Evolutionary conservation across 1,284 basidiomycete species (phyloP), one percentile per base, ranked within the genome.

Genomic region (Rhodotorula sp.): DNA sequence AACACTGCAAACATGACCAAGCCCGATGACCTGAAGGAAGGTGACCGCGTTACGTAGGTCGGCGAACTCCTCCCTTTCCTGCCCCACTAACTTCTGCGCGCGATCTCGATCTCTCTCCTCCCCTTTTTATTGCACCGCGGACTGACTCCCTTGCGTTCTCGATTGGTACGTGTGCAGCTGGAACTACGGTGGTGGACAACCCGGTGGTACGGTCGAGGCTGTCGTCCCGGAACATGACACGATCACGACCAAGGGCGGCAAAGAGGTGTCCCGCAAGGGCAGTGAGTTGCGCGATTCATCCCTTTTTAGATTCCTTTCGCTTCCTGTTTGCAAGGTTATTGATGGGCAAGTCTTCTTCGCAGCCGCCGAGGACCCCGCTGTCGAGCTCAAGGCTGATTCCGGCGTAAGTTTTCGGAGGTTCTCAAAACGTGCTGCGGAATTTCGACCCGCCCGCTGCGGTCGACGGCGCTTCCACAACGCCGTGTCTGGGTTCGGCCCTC

Each of bases 341-440:
- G 51, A 53, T 2, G n/a, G 14, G 7, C n/a, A 18, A 26, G 5
- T 3, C 29, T 44, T 46, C 26, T 6, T 48, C 46, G 24, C 57
- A 70, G 65, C 64, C 6, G 67, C 62, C 4, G 72, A 73, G n/a
- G 69, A 73, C 48, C 72, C 72, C 12, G 72, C 72, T n/a, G 72
- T 73, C 37, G 68, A 70, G 60, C 53, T 73, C 42, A 68, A 70
- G 57, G 72, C 72, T 29, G 64, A 65, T 26, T 55, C 69, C 8
- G 69, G 72, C 59, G 71, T 72, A 18, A 54, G 71, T 66, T 1
- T 14, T 22, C 15, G 26, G 22, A 46, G 14, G 29, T 7, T 30
- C 20, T 53, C n/a, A 22, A 1, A 15, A 15, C 26, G 24, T 26
- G 22, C n/a, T 53, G 51, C n/a, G 37, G 37, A 42, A 42, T 42